phyloP scores from a whole-genome alignment of 2,329 filamentous ascomycete genomes.

The Paraphoma chrysanthemicola region DNA sequence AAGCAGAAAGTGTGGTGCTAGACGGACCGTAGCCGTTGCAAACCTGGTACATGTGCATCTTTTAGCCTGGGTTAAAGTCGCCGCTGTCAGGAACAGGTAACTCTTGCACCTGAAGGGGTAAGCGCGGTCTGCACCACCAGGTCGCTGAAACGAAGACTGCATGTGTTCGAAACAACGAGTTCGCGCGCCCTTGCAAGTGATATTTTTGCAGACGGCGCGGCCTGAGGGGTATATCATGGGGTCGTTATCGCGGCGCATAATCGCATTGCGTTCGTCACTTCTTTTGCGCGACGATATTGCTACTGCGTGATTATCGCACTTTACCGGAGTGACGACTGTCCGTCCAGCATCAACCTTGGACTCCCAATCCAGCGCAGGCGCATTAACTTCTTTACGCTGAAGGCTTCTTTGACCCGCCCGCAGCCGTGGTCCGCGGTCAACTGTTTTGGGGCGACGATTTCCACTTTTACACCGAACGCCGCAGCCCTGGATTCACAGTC shows the following conservation, averaged over 20 bases:
- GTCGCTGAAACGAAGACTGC: constrained; percentile 23
- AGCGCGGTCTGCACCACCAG: constrained; percentile 5
- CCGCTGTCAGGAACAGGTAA: constrained; percentile 16
- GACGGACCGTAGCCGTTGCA: constrained; percentile 6
- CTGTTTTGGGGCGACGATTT: neutral
- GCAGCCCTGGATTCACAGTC: constrained; percentile 1
- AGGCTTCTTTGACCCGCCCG: neutral
- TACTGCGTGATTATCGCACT: neutral
- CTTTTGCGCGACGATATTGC: constrained; percentile 1
- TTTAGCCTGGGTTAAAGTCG: constrained; percentile 8
- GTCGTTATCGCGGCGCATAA: constrained; percentile 7
- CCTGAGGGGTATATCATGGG: constrained; percentile 19
- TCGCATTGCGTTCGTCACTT: constrained; percentile 9
- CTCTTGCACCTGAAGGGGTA: constrained; percentile 5
- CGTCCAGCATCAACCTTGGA: constrained; percentile 9
- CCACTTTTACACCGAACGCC: neutral
- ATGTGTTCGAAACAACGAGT: constrained; percentile 25
- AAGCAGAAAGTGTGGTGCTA: constrained; percentile 2
- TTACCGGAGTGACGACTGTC: neutral
- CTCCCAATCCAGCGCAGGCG: constrained; percentile 1
- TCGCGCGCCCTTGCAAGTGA: constrained; percentile 10
- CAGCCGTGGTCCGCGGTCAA: neutral
- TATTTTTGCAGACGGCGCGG: neutral
- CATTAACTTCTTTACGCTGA: constrained; percentile 1
- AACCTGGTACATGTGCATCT: constrained; percentile 14